Percentiles rank a stretch among this genome's conserved stretches.
Evolutionary conservation across 1,139 yeast genomes (phyloP).

Genomic region (Saccharomyces hybrid): DNA sequence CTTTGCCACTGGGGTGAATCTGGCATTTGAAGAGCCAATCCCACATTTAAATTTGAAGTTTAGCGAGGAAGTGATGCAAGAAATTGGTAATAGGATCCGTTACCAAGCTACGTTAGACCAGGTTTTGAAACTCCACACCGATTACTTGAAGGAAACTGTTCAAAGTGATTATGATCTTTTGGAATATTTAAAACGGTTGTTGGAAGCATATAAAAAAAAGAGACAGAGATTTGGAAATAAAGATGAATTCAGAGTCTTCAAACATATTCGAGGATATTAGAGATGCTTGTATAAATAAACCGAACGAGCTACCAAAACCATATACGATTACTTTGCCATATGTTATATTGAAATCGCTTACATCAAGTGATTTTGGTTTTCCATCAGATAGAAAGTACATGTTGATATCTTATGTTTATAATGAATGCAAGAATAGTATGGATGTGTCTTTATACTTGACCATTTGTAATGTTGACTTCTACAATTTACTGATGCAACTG

Average conservation of each 20-base stretch:
- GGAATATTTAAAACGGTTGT: constrained; percentile 11
- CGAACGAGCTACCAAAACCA: constrained; percentile 24
- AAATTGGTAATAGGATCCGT: constrained; percentile 19
- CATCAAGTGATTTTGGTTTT: constrained; percentile 13
- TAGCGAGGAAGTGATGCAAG: constrained; percentile 11
- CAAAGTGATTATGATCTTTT: constrained; percentile 25
- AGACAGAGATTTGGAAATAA: constrained; percentile 11
- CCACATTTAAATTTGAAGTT: constrained; percentile 6
- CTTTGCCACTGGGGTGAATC: not conserved
- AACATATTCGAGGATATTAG: constrained; percentile 16
- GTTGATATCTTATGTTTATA: constrained; percentile 23
- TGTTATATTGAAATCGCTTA: constrained; percentile 18
- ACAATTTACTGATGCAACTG: constrained; percentile 24
- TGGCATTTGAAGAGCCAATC: not conserved
- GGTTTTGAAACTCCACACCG: constrained; percentile 20
- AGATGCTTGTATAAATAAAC: constrained; percentile 7
- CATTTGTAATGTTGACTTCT: constrained; percentile 28
- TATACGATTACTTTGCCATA: constrained; percentile 24
- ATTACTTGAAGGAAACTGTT: constrained; percentile 8
- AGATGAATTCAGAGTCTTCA: constrained; percentile 6
- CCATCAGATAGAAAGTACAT: constrained; percentile 24
- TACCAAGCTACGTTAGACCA: constrained; percentile 19
- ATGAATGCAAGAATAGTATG: constrained; percentile 21
- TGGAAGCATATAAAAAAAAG: constrained; percentile 13
- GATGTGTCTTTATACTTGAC: constrained; percentile 26